These are phyloP conservation scores for Acanthamoeba culbertsoni DNA, from an alignment of 208 protist genomes.

Conservation along the genomic window DNA sequence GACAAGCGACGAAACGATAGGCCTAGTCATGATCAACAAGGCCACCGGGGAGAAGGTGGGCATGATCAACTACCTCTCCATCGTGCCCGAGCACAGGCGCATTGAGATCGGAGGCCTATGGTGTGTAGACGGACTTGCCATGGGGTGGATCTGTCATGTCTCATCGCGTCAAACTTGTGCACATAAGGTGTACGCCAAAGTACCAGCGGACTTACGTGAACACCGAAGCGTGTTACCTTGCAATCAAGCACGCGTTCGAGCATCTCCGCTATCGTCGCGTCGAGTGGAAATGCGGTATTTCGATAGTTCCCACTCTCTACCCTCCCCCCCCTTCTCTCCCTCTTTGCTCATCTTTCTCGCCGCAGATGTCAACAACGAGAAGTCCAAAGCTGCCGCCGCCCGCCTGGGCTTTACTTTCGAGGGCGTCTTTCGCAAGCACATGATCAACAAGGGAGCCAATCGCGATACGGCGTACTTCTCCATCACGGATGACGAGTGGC, in stretches of 20 bases:
- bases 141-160: no score
- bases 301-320: neutral
- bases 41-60: constrained; percentile 1
- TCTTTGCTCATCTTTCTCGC: neutral
- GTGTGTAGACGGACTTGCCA: no score
- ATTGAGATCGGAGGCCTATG: constrained; percentile 28
- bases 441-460: constrained; percentile 59
- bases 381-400: constrained; percentile 8
- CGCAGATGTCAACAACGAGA: constrained; percentile 1
- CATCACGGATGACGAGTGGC: constrained; percentile 58
- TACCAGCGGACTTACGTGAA: constrained; percentile 5
- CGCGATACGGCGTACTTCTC: constrained; percentile 59
- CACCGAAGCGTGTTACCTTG: constrained; percentile 50
- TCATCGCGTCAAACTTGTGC: neutral
- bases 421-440: constrained; percentile 60
- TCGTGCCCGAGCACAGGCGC: neutral
- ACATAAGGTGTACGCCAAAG: neutral
- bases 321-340: neutral
- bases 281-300: constrained; percentile 59
- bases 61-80: constrained; percentile 14
- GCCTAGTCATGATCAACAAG: neutral
- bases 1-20: neutral
- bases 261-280: constrained; percentile 58
- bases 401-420: constrained; percentile 58
- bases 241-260: constrained; percentile 51